Percentiles rank a stretch among this genome's conserved stretches.
phyloP scores from a whole-genome alignment of 2,329 filamentous ascomycete species.

The Exophiala dermatitidis region DNA sequence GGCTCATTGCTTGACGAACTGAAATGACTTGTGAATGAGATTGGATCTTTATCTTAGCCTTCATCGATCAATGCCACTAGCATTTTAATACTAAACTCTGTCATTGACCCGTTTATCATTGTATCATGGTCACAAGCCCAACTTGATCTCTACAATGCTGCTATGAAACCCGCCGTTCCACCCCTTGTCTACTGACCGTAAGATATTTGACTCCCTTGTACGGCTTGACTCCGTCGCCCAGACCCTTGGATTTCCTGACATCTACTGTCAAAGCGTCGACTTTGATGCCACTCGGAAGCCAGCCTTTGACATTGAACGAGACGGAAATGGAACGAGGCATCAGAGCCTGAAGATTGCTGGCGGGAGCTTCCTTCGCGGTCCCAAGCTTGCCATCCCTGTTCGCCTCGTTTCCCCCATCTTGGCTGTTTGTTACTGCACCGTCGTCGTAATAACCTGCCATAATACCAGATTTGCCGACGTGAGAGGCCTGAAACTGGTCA shows the following conservation, averaged over 20 bases:
- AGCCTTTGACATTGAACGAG: conserved; percentile 56
- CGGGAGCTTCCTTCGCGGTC: conserved; percentile 41
- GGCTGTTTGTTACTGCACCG: conserved; percentile 31
- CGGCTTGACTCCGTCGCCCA: conserved; percentile 83
- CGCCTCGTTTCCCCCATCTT: conserved; percentile 20
- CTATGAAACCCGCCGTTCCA: conserved; percentile 36
- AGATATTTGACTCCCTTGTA: conserved; percentile 99
- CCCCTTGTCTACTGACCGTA: conserved; percentile 57
- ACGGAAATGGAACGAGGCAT: conserved; percentile 74
- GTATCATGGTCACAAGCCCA: too few species aligned
- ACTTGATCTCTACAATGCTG: not conserved
- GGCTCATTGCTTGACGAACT: not conserved
- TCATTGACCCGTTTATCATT: not conserved
- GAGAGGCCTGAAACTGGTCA: conserved; percentile 26
- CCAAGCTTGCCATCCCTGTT: conserved; percentile 19
- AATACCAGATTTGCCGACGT: conserved; percentile 31
- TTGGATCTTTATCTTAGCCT: not conserved
- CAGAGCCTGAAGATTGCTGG: conserved; percentile 50
- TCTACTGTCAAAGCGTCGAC: conserved; percentile 58
- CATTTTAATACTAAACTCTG: not conserved
- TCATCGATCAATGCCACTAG: not conserved
- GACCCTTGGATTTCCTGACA: conserved; percentile 71
- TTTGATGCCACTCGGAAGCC: conserved; percentile 57
- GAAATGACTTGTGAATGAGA: not conserved
- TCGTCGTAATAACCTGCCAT: conserved; percentile 43